Conservation (phyloP, 441 rosid species). For the Populus hybrid region DNA sequence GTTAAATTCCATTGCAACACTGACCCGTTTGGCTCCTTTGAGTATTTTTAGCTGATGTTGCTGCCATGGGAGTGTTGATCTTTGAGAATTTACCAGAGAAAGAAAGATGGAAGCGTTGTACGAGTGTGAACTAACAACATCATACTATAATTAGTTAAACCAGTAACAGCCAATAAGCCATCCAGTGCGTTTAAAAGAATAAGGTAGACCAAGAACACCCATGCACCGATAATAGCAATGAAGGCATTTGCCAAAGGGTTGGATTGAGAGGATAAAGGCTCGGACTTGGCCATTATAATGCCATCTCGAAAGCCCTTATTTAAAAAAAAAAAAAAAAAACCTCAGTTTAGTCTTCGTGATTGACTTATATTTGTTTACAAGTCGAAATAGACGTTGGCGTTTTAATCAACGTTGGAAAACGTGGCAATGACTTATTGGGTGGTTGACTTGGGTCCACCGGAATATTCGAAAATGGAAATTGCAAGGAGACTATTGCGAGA, state of each 20-base stretch:
- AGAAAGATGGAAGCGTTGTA: conserved; percentile 47
- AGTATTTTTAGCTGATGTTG: conserved; percentile 79
- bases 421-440: background rate
- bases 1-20: conserved; percentile 51
- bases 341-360: too few relatives aligned
- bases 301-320: too few relatives aligned
- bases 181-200: conserved; percentile 74
- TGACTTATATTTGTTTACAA: too few relatives aligned
- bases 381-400: too few relatives aligned
- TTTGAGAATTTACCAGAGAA: conserved; percentile 26
- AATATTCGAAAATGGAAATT: background rate
- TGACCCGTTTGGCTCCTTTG: conserved; percentile 73
- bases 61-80: conserved; percentile 65
- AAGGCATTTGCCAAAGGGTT: background rate
- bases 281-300: conserved; percentile 36
- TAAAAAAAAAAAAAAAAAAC: too few relatives aligned
- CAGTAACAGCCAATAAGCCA: conserved; percentile 70
- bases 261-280: conserved; percentile 47
- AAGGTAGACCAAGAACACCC: conserved; percentile 81
- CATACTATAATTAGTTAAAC: conserved; percentile 58
- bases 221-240: conserved; percentile 63
- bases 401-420: background rate
- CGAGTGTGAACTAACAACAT: conserved; percentile 65
- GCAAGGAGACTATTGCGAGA: background rate
- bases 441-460: background rate